These are phyloP conservation scores for Gyrodon lividus DNA, from an alignment of 768 basidiomycete genomes.

Conservation along the genomic window DNA sequence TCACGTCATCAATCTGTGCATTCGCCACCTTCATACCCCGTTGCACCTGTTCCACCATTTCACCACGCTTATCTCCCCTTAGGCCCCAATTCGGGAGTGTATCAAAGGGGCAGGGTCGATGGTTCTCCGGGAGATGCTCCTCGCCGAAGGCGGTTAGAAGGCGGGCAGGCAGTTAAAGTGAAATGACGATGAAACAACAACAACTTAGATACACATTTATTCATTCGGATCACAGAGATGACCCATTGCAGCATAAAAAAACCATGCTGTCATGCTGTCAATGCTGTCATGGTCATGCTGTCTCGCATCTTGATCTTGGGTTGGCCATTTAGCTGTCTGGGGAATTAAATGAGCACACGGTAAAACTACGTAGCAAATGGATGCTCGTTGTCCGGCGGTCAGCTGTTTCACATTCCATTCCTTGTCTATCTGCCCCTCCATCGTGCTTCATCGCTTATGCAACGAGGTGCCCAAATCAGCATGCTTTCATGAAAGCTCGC, in stretches of 20 bases:
- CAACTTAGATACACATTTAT: constrained; percentile 14
- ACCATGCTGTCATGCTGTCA: too few relatives aligned
- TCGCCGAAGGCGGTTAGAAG: constrained; percentile 56
- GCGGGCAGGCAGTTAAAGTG: constrained; percentile 53
- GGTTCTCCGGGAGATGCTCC: constrained; percentile 40
- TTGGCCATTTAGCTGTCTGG: constrained; percentile 18
- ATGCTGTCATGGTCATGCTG: too few relatives aligned
- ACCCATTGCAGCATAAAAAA: constrained; percentile 23
- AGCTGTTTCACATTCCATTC: constrained; percentile 14
- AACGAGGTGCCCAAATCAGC: too few relatives aligned
- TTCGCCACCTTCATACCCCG: constrained; percentile 40
- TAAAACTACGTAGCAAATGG: constrained; percentile 12
- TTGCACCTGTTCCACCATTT: constrained; percentile 40
- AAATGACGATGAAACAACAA: constrained; percentile 37
- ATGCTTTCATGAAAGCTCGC: background rate
- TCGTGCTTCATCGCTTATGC: background rate
- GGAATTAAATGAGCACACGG: constrained; percentile 18
- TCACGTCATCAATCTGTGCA: constrained; percentile 53
- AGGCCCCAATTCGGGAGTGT: constrained; percentile 47
- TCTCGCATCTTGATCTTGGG: constrained; percentile 12
- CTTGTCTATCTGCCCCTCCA: background rate
- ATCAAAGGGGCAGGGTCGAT: constrained; percentile 34
- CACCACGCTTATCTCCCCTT: constrained; percentile 53
- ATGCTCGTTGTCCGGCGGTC: constrained; percentile 7
- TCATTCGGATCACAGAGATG: constrained; percentile 29